phyloP scores from a whole-genome alignment of 106 monocot species.

The Cymbidium sinense region DNA sequence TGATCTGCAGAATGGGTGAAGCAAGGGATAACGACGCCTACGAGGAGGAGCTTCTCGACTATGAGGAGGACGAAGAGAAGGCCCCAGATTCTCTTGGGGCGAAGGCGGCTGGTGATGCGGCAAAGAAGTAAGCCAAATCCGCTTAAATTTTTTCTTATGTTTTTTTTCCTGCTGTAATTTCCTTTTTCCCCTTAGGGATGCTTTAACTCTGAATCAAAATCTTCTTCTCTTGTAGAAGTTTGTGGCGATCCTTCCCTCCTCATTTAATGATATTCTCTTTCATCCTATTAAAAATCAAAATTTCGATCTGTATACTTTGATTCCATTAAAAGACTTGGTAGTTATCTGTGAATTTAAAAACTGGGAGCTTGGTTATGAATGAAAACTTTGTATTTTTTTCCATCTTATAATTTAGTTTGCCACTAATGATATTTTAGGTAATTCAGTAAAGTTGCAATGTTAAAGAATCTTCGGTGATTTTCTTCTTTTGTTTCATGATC shows the following conservation, averaged over 20 bases:
- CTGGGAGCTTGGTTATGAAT: not conserved
- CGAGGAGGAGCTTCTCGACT: slow-evolving; percentile 98
- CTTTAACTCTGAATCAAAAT: too few relatives aligned
- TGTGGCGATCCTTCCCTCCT: not conserved
- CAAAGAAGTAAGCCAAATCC: slow-evolving; percentile 61
- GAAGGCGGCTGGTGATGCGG: slow-evolving; percentile 52
- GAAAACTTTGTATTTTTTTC: not conserved
- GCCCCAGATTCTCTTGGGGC: slow-evolving; percentile 56
- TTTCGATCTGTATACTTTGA: not conserved
- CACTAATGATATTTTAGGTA: not conserved
- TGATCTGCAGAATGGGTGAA: slow-evolving; percentile 67
- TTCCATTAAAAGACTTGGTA: not conserved
- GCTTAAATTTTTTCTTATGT: not conserved
- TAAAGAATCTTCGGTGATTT: not conserved
- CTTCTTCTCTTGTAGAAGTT: not conserved
- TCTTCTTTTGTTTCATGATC: not conserved
- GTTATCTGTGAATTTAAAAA: not conserved
- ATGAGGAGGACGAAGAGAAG: slow-evolving; percentile 96
- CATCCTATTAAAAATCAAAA: not conserved
- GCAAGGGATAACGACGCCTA: slow-evolving; percentile 76
- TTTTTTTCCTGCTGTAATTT: not conserved
- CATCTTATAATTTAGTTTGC: not conserved
- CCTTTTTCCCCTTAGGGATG: not conserved
- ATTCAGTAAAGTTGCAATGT: not conserved
- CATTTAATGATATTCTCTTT: not conserved